Base-by-base conservation (phyloP, 2,329 filamentous ascomycete genomes). In the Arachnopeziza araneosa region DNA sequence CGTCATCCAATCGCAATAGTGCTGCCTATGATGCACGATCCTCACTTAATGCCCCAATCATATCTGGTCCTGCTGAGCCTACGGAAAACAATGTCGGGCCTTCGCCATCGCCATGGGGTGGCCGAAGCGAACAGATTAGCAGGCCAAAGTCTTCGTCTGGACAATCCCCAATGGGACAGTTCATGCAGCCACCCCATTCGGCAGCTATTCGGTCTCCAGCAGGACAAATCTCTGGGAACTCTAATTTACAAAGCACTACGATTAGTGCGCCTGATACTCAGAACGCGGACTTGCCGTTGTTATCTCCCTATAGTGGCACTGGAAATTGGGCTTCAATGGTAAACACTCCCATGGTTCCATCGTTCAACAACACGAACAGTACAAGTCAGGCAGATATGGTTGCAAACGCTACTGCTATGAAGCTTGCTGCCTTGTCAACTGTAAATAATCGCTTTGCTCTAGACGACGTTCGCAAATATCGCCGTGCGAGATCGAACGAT, bases 301-400 rank as follows among this genome's bases (percentile, higher is more conserved):
- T 99, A 60, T 98, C 95, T 21, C 95, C 95, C 0, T 93, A 88
- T 64, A 86, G 84, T 63, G 83, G 88, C 56, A 91, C 91, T 73
- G 91, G 91, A 59, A 98, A 95, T 79, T 99, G 95, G 95, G 95
- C 95, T 24, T 98, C 95, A 9, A 96, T 97, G 90, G 88, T 96
- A 65, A 98, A 96, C 77, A 99, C 95, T 1, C 95, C 95, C 1
- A 96, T 98, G 89, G 90, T 93, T 5, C 79, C 91, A 50, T 93
- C 87, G 66, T 99, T 98, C 75, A 88, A 83, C 64, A 75, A 75
- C 30, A 76, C 81, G 62, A 80, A 79, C 67, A 76, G 71, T 58
- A 76, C 80, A 19, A 75, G 74, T 63, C 93, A 97, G 74, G 93
- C 92, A 19, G 95, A 99, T 71, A 98, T 98, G 93, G 89, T 99